These are phyloP conservation scores for Penicillium antarcticum DNA, from an alignment of 495 filamentous ascomycete genomes.

Conservation along the genomic window DNA sequence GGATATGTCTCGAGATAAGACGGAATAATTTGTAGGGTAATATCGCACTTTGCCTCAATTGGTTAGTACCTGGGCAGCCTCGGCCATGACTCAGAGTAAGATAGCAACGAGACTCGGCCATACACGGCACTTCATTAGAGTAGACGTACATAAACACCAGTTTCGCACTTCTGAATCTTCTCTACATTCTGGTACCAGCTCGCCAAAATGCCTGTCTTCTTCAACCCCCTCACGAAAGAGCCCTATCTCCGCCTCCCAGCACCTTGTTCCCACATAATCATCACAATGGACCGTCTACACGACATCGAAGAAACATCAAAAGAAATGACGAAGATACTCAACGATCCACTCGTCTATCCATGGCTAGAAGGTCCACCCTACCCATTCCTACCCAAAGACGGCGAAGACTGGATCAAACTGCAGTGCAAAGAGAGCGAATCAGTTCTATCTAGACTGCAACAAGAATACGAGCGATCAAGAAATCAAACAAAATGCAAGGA, in stretches of 20 bases:
- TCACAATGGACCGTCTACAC: conserved; percentile 21
- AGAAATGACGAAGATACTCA: conserved; percentile 9
- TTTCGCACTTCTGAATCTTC: not conserved
- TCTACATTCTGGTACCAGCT: not conserved
- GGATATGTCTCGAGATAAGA: no score
- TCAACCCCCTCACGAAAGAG: conserved; percentile 15
- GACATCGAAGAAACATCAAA: conserved; percentile 4
- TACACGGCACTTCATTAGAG: no score
- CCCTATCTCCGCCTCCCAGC: conserved; percentile 25
- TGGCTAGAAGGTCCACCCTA: conserved; percentile 19
- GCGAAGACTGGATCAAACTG: conserved; percentile 4
- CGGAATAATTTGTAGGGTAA: no score
- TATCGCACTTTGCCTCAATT: no score
- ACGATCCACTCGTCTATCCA: conserved; percentile 16
- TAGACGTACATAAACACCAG: not conserved
- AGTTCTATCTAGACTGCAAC: not conserved
- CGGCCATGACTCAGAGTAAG: no score
- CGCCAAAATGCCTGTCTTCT: conserved; percentile 13
- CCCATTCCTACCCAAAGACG: conserved; percentile 20
- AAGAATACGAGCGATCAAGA: not conserved
- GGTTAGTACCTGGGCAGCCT: no score
- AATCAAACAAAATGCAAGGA: not conserved
- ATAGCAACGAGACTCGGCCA: no score
- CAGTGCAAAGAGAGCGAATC: not conserved
- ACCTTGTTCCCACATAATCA: conserved; percentile 24